These are phyloP conservation scores for Jaenimonas drosophilae DNA, from an alignment of 208 protist genomes.

Conservation along the genomic window DNA sequence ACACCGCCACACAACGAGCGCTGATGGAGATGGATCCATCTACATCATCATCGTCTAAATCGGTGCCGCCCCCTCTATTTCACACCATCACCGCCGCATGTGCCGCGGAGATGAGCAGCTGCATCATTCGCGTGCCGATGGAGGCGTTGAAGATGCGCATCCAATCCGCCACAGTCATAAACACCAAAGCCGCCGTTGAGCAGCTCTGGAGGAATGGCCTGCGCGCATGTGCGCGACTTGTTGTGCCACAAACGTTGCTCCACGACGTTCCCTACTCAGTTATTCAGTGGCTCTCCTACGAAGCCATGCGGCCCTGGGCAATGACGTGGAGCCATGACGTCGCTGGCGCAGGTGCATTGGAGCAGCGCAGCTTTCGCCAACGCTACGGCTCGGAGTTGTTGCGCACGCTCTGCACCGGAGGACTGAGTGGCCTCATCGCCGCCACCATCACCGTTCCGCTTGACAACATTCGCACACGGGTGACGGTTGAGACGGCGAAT, in stretches of 20 bases:
- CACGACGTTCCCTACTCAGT: constrained; percentile 79
- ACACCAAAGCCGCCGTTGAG: constrained; percentile 25
- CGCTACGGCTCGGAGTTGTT: constrained; percentile 25
- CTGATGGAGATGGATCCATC: constrained; percentile 4
- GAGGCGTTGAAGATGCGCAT: constrained; percentile 80
- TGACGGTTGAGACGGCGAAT: constrained; percentile 30
- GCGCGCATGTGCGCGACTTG: constrained; percentile 22
- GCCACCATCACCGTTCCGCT: constrained; percentile 60
- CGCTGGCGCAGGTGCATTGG: neutral
- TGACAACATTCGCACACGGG: constrained; percentile 67
- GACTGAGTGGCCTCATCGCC: constrained; percentile 62
- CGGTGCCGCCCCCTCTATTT: constrained; percentile 16
- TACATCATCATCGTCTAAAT: too few relatives aligned
- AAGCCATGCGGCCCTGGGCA: constrained; percentile 55
- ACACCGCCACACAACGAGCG: constrained; percentile 20
- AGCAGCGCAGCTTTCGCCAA: constrained; percentile 4
- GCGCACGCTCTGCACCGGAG: constrained; percentile 53
- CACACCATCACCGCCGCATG: constrained; percentile 31
- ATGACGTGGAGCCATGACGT: neutral
- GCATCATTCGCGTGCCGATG: constrained; percentile 70
- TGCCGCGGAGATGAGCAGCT: constrained; percentile 44
- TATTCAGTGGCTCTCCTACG: constrained; percentile 70
- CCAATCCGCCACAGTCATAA: constrained; percentile 36
- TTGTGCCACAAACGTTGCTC: constrained; percentile 56
- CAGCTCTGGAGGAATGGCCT: constrained; percentile 39